phyloP scores from a whole-genome alignment of 75 land plant genomes.

The Sequoiadendron giganteum region DNA sequence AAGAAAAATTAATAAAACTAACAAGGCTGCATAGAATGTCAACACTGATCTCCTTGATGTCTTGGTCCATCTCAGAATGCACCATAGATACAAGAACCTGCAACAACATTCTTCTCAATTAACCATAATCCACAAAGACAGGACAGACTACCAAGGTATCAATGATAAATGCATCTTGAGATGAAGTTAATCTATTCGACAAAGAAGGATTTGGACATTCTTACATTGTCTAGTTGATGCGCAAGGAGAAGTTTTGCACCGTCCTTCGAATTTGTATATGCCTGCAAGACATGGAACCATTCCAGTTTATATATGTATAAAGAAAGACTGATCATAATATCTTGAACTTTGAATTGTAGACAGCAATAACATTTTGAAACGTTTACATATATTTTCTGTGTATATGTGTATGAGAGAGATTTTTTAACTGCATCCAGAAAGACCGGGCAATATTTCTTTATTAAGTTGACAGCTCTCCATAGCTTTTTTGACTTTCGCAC shows the following conservation, averaged over 20 bases:
- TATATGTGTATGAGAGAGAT: neutral
- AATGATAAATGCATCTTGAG: neutral
- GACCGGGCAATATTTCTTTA: neutral
- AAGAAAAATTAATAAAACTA: neutral
- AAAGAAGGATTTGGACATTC: neutral
- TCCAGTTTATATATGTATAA: neutral
- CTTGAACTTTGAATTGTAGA: neutral
- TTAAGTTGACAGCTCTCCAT: neutral
- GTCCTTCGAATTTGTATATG: neutral
- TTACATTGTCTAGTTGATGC: slow-evolving; percentile 9
- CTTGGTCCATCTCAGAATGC: slow-evolving; percentile 5
- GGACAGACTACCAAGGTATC: no score
- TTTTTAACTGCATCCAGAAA: neutral
- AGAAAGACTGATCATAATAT: neutral
- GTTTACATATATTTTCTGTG: neutral
- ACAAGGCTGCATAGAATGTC: slow-evolving; percentile 11
- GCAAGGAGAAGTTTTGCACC: neutral
- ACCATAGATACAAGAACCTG: slow-evolving; percentile 10
- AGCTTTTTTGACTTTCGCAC: neutral
- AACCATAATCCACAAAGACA: neutral
- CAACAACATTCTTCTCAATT: neutral
- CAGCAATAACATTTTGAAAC: neutral
- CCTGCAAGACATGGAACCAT: neutral
- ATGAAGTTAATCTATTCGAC: neutral
- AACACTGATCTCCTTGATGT: slow-evolving; percentile 11